Percentiles rank a stretch among this genome's conserved stretches.
Conservation (phyloP, 345 rosid genomes). For the Bruguiera gymnorhiza region DNA sequence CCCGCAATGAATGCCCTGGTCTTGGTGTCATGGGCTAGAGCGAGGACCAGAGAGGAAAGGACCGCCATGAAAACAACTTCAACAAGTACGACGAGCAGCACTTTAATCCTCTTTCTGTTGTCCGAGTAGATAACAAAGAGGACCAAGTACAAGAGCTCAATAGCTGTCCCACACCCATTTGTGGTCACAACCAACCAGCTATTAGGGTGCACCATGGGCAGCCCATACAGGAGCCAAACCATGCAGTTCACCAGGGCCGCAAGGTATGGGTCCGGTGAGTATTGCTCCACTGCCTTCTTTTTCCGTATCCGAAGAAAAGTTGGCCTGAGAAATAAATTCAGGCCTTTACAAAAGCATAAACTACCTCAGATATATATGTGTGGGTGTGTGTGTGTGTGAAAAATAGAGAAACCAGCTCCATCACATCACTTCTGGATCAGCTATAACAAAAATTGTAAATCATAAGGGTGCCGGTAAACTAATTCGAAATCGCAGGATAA, state of each 20-base stretch:
- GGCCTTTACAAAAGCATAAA: background rate
- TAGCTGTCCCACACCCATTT: conserved; percentile 58
- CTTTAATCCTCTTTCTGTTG: conserved; percentile 37
- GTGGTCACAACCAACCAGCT: conserved; percentile 69
- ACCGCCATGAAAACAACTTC: conserved; percentile 42
- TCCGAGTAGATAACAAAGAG: conserved; percentile 42
- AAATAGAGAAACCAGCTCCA: background rate
- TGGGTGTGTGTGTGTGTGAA: background rate
- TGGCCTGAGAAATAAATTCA: conserved; percentile 46
- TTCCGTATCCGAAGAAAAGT: conserved; percentile 69
- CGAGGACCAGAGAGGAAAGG: conserved; percentile 39
- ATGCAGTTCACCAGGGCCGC: conserved; percentile 75
- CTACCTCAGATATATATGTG: background rate
- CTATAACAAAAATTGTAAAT: too few relatives aligned
- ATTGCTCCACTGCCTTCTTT: conserved; percentile 71
- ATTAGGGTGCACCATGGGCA: conserved; percentile 72
- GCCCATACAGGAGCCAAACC: conserved; percentile 80
- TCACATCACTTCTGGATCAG: too few relatives aligned
- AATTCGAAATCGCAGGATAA: too few relatives aligned
- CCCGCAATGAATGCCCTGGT: conserved; percentile 57
- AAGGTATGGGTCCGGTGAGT: conserved; percentile 68
- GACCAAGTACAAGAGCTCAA: conserved; percentile 51
- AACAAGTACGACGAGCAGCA: conserved; percentile 20
- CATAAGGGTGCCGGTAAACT: too few relatives aligned
- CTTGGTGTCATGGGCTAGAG: conserved; percentile 41